Evolutionary conservation across 2,329 filamentous ascomycete genomes (phyloP), one percentile per base, ranked within the genome.

Genomic region (Aspergillus sp.): DNA sequence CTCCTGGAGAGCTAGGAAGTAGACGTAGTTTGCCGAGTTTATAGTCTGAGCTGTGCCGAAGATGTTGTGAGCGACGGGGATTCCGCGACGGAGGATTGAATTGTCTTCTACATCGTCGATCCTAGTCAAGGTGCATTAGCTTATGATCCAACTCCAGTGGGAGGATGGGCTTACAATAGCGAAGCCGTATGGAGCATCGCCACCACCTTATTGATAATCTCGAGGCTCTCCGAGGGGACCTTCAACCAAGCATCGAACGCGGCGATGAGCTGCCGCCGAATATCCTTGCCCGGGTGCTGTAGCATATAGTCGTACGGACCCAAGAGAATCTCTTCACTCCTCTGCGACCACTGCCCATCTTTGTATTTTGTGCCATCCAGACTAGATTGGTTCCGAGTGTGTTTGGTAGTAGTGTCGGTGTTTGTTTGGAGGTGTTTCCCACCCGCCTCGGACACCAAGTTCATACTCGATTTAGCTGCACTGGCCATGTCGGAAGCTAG

Each of bases 11-110:
- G 70, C 69, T 5, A 70, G 57, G 43, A 75, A 73, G 48, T 72
- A 75, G 13, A 70, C 65, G 44, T 73, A 74, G 49, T 73, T 76
- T 33, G 72, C 72, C 8, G 68, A 71, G 58, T 77, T 77, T 56
- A 77, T 76, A 2, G 74, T 74, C 48, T 76, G 74, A 9, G 72
- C 67, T 5, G 61, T 66, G 37, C 74, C 74, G 52, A 73, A 77
- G 38, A 77, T 70, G 42, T 62, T 67, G 56, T 77, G 73, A 0
- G 74, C 70, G 5, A 72, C 69, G 1, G 74, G 72, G 5, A 68
- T 59, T 5, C 74, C 74, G 33, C 74, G 65, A 9, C 73, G 70
- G 33, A 76, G 62, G n/a, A 63, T 47, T 2, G 73, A 76, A 45
- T 61, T 61, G 51, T 77, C 74, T 57, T 77, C 66, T 26, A 77